These are phyloP conservation scores for Metarhizium anisopliae DNA, from an alignment of 2,329 filamentous ascomycete species.

Conservation along the genomic window DNA sequence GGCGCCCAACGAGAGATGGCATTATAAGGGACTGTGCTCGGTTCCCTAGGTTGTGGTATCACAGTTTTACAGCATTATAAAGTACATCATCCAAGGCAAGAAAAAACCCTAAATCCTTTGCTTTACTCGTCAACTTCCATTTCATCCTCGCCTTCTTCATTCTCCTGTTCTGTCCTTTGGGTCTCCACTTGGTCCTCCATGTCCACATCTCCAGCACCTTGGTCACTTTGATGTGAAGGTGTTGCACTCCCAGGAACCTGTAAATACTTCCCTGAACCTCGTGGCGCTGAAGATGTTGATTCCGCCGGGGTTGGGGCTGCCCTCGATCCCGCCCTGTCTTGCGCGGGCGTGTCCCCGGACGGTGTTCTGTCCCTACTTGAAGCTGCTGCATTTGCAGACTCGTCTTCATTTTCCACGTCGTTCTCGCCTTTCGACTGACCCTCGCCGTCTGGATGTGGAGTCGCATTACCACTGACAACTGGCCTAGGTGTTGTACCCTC, in stretches of 20 bases:
- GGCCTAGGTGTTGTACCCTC: slow-evolving; percentile 41
- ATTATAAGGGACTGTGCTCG: background rate
- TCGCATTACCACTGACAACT: slow-evolving; percentile 42
- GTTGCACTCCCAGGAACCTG: slow-evolving; percentile 6
- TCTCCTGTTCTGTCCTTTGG: slow-evolving; percentile 18
- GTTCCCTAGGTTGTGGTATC: background rate
- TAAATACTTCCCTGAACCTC: slow-evolving; percentile 3
- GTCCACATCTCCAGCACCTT: slow-evolving; percentile 43
- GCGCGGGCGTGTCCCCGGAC: slow-evolving; percentile 17
- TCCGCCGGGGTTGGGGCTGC: slow-evolving; percentile 1
- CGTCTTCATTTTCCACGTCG: slow-evolving; percentile 15
- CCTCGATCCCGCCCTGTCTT: slow-evolving; percentile 13
- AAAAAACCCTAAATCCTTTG: background rate
- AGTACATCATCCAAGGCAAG: background rate
- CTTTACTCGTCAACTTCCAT: slow-evolving; percentile 54
- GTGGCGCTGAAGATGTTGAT: slow-evolving; percentile 2
- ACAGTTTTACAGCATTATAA: background rate
- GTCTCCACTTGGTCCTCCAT: slow-evolving; percentile 41
- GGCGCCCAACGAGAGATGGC: background rate
- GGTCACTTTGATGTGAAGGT: slow-evolving; percentile 15
- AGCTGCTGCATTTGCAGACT: background rate
- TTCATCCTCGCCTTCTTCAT: slow-evolving; percentile 29
- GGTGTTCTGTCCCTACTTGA: slow-evolving; percentile 25
- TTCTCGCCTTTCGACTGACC: slow-evolving; percentile 18
- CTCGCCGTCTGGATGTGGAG: slow-evolving; percentile 38